phyloP scores from a whole-genome alignment of 352 stramenopile species.

The Pythium pectinolyticum region DNA sequence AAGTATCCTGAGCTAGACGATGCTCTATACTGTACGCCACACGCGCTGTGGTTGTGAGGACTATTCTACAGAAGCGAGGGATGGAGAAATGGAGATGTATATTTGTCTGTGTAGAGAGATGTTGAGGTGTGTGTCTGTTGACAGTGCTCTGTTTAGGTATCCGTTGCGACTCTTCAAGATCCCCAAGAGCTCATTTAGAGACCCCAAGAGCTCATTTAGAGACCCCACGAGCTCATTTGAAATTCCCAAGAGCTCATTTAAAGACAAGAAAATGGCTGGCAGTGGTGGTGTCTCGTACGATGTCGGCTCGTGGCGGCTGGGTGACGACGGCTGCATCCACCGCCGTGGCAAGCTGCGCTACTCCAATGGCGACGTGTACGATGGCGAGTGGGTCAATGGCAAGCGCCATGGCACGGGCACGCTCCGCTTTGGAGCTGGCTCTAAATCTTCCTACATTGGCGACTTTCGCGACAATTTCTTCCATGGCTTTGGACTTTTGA shows the following conservation, averaged over 20 bases:
- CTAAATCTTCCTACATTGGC: slow-evolving; percentile 34
- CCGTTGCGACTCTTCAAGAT: neutral
- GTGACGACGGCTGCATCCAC: slow-evolving; percentile 74
- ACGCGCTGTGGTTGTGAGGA: too few relatives aligned
- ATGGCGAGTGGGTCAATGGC: slow-evolving; percentile 84
- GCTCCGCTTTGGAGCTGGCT: slow-evolving; percentile 40
- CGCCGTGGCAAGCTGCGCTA: slow-evolving; percentile 66
- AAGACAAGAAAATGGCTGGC: too few relatives aligned
- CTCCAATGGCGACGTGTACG: slow-evolving; percentile 78
- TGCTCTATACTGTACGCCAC: too few relatives aligned
- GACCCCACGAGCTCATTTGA: too few relatives aligned
- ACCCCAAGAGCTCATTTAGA: too few relatives aligned
- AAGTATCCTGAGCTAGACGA: slow-evolving; percentile 41
- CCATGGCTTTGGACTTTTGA: slow-evolving; percentile 63
- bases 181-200: too few relatives aligned
- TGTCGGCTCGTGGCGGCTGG: slow-evolving; percentile 67
- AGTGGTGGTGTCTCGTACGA: too few relatives aligned
- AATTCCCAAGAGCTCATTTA: too few relatives aligned
- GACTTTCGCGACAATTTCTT: slow-evolving; percentile 58
- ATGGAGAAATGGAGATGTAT: neutral
- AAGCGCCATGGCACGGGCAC: slow-evolving; percentile 67
- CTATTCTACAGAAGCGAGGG: neutral
- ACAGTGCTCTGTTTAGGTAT: neutral
- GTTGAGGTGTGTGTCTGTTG: neutral
- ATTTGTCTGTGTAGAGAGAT: slow-evolving; percentile 1